phyloP scores from a whole-genome alignment of 2,329 filamentous ascomycete genomes.

The Herpomyces periplanetae region DNA sequence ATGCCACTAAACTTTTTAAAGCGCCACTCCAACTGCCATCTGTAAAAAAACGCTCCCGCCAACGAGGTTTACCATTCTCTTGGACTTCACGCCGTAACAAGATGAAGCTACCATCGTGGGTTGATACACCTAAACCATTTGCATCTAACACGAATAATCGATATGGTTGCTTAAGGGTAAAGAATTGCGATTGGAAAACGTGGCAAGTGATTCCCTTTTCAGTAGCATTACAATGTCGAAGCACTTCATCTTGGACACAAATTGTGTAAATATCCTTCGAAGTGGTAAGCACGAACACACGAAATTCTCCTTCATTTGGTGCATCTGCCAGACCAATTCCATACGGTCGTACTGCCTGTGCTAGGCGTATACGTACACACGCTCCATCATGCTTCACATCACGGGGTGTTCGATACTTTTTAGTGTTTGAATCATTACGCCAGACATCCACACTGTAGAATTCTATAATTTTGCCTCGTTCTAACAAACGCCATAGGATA shows the following conservation, averaged over 20 bases:
- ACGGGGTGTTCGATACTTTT: constrained; percentile 25
- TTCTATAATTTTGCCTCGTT: constrained; percentile 39
- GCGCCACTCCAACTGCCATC: constrained; percentile 30
- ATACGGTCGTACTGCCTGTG: constrained; percentile 25
- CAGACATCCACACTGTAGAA: constrained; percentile 45
- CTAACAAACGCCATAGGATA: constrained; percentile 64
- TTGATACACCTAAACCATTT: constrained; percentile 33
- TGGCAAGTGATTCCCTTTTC: constrained; percentile 40
- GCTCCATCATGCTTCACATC: too few species aligned
- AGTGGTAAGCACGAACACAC: constrained; percentile 37
- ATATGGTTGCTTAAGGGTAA: constrained; percentile 41
- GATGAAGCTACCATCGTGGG: constrained; percentile 41
- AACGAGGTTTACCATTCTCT: constrained; percentile 11
- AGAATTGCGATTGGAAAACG: constrained; percentile 25
- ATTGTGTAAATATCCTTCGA: constrained; percentile 48
- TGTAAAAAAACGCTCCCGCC: constrained; percentile 32
- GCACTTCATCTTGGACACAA: constrained; percentile 41
- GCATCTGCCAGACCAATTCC: constrained; percentile 53
- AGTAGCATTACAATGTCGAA: constrained; percentile 23
- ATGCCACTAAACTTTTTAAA: constrained; percentile 22
- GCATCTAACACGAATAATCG: constrained; percentile 32
- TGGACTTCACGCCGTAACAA: constrained; percentile 11
- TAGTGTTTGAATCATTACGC: constrained; percentile 17
- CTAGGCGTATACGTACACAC: constrained; percentile 45
- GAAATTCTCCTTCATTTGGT: constrained; percentile 32